A percentile compares a stretch with the other conserved stretches of the same genome.
phyloP scores from a whole-genome alignment of 805 yeast genomes.

The Barnettozyma pratensis region DNA sequence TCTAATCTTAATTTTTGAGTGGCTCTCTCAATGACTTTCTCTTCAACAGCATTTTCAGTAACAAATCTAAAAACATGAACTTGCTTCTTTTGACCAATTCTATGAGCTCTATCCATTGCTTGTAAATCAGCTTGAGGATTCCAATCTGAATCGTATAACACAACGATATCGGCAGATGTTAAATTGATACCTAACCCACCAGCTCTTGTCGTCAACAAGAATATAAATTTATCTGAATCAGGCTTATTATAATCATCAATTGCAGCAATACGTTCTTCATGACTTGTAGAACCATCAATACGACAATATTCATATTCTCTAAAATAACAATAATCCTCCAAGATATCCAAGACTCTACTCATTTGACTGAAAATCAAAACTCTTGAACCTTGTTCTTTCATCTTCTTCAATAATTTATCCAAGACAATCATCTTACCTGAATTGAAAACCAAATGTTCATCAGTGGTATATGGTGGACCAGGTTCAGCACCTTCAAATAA shows the following conservation, averaged over 20 bases:
- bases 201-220: slow-evolving; percentile 88
- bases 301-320: slow-evolving; percentile 84
- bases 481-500: slow-evolving; percentile 99
- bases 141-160: slow-evolving; percentile 92
- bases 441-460: slow-evolving; percentile 87
- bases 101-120: slow-evolving; percentile 97
- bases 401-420: slow-evolving; percentile 72
- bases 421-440: slow-evolving; percentile 87
- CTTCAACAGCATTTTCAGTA: slow-evolving; percentile 94
- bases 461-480: slow-evolving; percentile 95
- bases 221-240: slow-evolving; percentile 75
- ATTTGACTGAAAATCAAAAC: slow-evolving; percentile 91
- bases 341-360: slow-evolving; percentile 83
- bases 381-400: slow-evolving; percentile 75
- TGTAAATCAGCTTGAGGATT: slow-evolving; percentile 97
- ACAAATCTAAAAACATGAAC: slow-evolving; percentile 90
- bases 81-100: slow-evolving; percentile 96
- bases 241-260: slow-evolving; percentile 89
- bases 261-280: slow-evolving; percentile 87
- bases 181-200: slow-evolving; percentile 95
- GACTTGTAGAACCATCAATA: slow-evolving; percentile 90
- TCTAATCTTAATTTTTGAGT: slow-evolving; percentile 90
- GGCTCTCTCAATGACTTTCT: slow-evolving; percentile 92
- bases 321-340: slow-evolving; percentile 87
- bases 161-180: slow-evolving; percentile 87